Evolutionary conservation across 2,329 filamentous ascomycete genomes (phyloP).

Genomic region (Epichloe sylvatica): DNA sequence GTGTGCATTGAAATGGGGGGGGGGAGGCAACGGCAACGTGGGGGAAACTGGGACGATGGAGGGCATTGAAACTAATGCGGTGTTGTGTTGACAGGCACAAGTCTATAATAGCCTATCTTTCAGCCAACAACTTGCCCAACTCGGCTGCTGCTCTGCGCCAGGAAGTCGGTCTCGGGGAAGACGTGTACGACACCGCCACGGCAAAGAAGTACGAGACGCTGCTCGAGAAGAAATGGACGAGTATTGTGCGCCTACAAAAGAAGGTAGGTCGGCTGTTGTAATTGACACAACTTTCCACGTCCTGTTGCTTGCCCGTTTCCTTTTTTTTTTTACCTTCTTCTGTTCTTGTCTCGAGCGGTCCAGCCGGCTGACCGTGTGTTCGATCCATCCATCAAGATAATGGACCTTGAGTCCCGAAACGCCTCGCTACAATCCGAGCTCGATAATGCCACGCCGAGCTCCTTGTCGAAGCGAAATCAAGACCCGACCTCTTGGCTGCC

Average conservation of each 20-base stretch:
- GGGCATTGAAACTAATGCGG: neutral
- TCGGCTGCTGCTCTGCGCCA: constrained; percentile 59
- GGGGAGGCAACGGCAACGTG: neutral
- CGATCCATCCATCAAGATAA: constrained; percentile 45
- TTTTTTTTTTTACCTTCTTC: too few relatives aligned
- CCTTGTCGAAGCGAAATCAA: constrained; percentile 58
- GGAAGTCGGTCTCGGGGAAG: constrained; percentile 59
- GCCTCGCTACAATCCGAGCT: constrained; percentile 65
- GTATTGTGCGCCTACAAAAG: constrained; percentile 85
- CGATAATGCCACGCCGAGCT: constrained; percentile 64
- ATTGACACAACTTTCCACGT: too few relatives aligned
- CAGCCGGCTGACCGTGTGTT: neutral
- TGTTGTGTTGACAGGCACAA: constrained; percentile 52
- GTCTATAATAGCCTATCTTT: constrained; percentile 80
- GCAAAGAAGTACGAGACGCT: constrained; percentile 89
- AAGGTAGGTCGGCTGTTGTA: constrained; percentile 44
- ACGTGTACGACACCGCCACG: constrained; percentile 62
- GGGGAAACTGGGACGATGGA: neutral
- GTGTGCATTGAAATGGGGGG: constrained; percentile 6
- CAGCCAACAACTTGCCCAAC: constrained; percentile 55
- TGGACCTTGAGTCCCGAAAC: constrained; percentile 76
- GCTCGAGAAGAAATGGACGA: constrained; percentile 97
- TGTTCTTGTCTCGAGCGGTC: neutral
- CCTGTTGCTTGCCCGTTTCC: neutral
- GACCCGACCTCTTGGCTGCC: constrained; percentile 81